phyloP scores from a whole-genome alignment of 805 yeast genomes.

The Schwanniomyces occidentalis region DNA sequence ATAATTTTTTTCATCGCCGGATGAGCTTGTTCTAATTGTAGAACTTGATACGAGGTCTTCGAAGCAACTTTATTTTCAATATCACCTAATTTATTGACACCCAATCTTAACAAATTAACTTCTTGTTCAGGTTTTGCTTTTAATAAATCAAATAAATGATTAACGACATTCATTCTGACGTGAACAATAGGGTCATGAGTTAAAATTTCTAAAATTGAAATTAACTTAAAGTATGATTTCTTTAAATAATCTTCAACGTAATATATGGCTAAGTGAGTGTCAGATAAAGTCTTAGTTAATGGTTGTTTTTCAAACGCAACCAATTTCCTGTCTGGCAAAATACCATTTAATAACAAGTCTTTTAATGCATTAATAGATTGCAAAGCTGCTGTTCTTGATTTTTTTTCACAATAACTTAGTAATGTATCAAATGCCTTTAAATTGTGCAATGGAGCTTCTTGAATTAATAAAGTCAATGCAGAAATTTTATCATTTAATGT shows the following conservation, averaged over 20 bases:
- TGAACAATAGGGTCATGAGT: slow-evolving; percentile 91
- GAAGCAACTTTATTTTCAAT: slow-evolving; percentile 87
- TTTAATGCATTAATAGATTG: slow-evolving; percentile 87
- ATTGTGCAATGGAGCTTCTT: slow-evolving; percentile 93
- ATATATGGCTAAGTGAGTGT: slow-evolving; percentile 63
- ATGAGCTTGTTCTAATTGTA: slow-evolving; percentile 83
- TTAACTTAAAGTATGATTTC: slow-evolving; percentile 67
- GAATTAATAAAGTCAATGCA: slow-evolving; percentile 87
- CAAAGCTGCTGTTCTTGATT: slow-evolving; percentile 88
- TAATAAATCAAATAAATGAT: slow-evolving; percentile 76
- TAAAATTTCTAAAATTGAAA: slow-evolving; percentile 73
- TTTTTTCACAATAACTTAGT: slow-evolving; percentile 78
- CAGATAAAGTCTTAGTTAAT: slow-evolving; percentile 42
- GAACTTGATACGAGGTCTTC: slow-evolving; percentile 76
- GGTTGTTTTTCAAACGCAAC: slow-evolving; percentile 75
- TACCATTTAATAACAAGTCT: slow-evolving; percentile 82
- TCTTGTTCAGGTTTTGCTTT: slow-evolving; percentile 95
- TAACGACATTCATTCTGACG: slow-evolving; percentile 75
- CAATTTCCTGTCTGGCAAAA: slow-evolving; percentile 84
- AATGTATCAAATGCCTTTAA: slow-evolving; percentile 79
- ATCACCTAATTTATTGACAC: slow-evolving; percentile 94
- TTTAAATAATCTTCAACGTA: slow-evolving; percentile 91
- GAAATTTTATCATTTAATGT: slow-evolving; percentile 93
- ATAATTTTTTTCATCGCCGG: slow-evolving; percentile 92
- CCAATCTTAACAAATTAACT: slow-evolving; percentile 81